These are phyloP conservation scores for Hypoxylon subgilvum DNA, from an alignment of 495 filamentous ascomycete genomes.

Conservation along the genomic window DNA sequence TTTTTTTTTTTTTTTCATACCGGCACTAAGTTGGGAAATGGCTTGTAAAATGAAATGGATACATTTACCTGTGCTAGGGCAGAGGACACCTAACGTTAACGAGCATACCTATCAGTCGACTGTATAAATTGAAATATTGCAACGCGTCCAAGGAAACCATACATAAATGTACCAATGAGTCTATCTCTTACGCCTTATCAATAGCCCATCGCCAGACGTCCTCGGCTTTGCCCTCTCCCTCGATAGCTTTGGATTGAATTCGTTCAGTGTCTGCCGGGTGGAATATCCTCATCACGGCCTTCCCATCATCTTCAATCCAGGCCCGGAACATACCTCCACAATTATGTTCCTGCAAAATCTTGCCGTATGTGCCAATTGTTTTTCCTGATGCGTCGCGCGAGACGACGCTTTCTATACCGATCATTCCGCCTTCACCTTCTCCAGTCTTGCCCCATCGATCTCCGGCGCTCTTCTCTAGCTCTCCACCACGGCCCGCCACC, in stretches of 20 bases:
- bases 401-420: slow-evolving; percentile 75
- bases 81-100: slow-evolving; percentile 22
- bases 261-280: slow-evolving; percentile 42
- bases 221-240: slow-evolving; percentile 15
- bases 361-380: slow-evolving; percentile 48
- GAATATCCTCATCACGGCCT: slow-evolving; percentile 68
- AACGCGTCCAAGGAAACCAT: background rate
- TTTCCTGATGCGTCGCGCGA: slow-evolving; percentile 47
- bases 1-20: slow-evolving; percentile 72
- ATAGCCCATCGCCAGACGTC: slow-evolving; percentile 27
- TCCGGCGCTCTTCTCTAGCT: slow-evolving; percentile 77
- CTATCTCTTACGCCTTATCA: slow-evolving; percentile 16
- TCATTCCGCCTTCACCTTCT: slow-evolving; percentile 86
- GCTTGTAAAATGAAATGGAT: slow-evolving; percentile 38
- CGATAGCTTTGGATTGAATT: background rate
- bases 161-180: too few relatives aligned
- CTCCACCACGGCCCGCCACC: slow-evolving; percentile 73
- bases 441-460: slow-evolving; percentile 75
- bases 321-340: slow-evolving; percentile 90
- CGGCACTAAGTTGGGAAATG: slow-evolving; percentile 26
- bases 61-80: slow-evolving; percentile 2
- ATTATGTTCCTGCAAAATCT: slow-evolving; percentile 78
- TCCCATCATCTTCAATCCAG: slow-evolving; percentile 71
- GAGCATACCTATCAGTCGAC: background rate
- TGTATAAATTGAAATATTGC: background rate